These are phyloP conservation scores for Saraca asoca DNA, from an alignment of 331 rosid species.

Conservation along the genomic window DNA sequence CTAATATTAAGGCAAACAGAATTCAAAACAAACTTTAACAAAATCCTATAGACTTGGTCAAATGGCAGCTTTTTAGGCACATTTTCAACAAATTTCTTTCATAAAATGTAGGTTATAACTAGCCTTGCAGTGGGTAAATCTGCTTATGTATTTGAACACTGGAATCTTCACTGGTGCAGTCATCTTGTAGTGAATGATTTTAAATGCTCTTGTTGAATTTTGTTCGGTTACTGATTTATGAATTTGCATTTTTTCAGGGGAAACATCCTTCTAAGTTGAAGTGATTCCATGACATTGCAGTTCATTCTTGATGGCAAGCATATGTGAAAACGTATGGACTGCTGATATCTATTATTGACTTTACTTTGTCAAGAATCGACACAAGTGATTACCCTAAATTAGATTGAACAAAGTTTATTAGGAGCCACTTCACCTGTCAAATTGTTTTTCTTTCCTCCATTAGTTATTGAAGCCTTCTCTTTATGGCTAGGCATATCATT, in stretches of 20 bases:
- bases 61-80: no score
- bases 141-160: constrained; percentile 91
- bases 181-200: constrained; percentile 23
- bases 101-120: constrained; percentile 64
- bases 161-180: constrained; percentile 92
- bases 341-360: constrained; percentile 78
- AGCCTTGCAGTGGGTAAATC: constrained; percentile 97
- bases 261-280: constrained; percentile 75
- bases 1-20: no score
- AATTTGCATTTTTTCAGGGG: constrained; percentile 62
- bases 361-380: constrained; percentile 83
- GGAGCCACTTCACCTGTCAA: no score
- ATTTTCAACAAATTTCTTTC: no score
- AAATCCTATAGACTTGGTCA: no score
- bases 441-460: no score
- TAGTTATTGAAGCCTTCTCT: no score
- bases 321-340: constrained; percentile 72
- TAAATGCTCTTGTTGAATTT: constrained; percentile 17
- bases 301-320: constrained; percentile 79
- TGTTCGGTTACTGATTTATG: constrained; percentile 32
- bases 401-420: no score
- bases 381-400: no score
- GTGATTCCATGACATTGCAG: constrained; percentile 55
- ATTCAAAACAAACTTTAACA: no score
- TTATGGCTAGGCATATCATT: no score